Percentiles rank a stretch among this genome's conserved stretches.
phyloP scores from a whole-genome alignment of 768 basidiomycete genomes.

The Serendipita sp. region DNA sequence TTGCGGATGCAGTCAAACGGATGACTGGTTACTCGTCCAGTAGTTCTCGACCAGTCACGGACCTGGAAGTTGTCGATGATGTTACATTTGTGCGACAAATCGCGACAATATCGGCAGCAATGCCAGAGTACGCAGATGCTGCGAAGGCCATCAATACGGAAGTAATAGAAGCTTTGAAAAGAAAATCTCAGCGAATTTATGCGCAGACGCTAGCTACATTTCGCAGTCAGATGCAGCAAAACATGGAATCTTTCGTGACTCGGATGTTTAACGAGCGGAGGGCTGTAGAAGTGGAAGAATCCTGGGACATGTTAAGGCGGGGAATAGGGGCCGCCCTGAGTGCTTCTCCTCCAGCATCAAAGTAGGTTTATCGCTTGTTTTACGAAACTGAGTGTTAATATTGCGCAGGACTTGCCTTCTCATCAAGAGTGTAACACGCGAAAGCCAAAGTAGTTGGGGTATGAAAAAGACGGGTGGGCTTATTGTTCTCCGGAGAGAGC shows the following conservation, averaged over 20 bases:
- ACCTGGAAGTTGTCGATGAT: background rate
- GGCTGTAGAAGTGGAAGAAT: too few relatives aligned
- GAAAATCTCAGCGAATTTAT: background rate
- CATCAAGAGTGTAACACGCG: background rate
- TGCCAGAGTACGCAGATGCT: background rate
- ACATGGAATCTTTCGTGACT: too few relatives aligned
- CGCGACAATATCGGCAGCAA: background rate
- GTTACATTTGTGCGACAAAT: background rate
- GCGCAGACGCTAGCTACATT: background rate
- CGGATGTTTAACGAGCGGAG: too few relatives aligned
- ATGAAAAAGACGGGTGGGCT: background rate
- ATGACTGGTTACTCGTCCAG: background rate
- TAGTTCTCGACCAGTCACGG: background rate
- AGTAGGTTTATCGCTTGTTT: background rate
- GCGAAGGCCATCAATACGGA: background rate
- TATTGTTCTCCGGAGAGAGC: too few relatives aligned
- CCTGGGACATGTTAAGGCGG: background rate
- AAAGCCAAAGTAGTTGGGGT: background rate
- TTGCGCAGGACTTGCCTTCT: background rate
- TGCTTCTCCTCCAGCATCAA: background rate
- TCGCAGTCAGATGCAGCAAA: background rate
- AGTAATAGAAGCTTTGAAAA: background rate
- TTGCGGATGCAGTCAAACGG: background rate
- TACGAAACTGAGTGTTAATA: too few relatives aligned
- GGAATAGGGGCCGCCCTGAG: background rate